phyloP scores from a whole-genome alignment of 192 early-diverging fungal species.

The Coemansia sp. region DNA sequence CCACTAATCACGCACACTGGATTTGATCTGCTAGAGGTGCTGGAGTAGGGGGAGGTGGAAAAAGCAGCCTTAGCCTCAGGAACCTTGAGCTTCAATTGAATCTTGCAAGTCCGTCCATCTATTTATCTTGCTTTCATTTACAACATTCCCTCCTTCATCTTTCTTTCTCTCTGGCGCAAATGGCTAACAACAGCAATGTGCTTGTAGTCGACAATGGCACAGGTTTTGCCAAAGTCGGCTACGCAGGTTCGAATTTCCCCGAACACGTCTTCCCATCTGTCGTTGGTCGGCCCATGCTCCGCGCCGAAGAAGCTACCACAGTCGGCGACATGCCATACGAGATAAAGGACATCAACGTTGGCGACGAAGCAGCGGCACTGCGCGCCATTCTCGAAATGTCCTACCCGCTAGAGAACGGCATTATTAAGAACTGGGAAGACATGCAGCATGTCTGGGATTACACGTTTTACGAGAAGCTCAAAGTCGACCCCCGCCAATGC shows the following conservation, averaged over 20 bases:
- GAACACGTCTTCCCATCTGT: conserved; percentile 94
- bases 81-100: background rate
- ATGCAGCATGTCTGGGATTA: conserved; percentile 98
- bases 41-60: background rate
- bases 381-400: conserved; percentile 91
- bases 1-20: background rate
- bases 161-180: conserved; percentile 5
- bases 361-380: conserved; percentile 92
- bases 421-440: conserved; percentile 97
- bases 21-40: background rate
- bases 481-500: conserved; percentile 84
- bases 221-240: conserved; percentile 98
- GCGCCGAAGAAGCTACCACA: conserved; percentile 86
- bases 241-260: conserved; percentile 95
- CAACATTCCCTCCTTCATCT: background rate
- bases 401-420: conserved; percentile 99
- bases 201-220: conserved; percentile 87
- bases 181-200: conserved; percentile 59
- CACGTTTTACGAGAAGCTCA: conserved; percentile 92
- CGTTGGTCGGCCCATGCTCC: conserved; percentile 97
- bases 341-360: conserved; percentile 97
- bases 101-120: background rate
- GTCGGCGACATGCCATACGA: conserved; percentile 55
- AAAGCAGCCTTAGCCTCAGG: background rate
- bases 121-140: background rate